Evolutionary conservation across 441 rosid genomes (phyloP), one percentile per base, ranked within the genome.

Genomic region (Adansonia grandidieri): DNA sequence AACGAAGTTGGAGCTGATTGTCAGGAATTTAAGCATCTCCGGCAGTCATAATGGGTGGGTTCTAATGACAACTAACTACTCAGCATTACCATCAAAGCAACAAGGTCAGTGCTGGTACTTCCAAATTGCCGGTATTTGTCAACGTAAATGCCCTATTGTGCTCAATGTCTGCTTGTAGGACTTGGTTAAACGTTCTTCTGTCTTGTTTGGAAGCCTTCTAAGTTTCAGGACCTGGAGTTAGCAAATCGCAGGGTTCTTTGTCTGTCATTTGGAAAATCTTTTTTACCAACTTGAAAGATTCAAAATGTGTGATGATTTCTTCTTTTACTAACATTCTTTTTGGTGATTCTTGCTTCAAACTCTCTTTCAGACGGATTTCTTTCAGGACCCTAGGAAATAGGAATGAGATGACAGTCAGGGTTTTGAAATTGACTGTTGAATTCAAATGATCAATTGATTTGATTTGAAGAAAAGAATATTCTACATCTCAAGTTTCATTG

Each of bases 1-100:
- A 85, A 79, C 53, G 95, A 89, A 79, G 79, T 89, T 62, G 98
- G 98, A 77, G 96, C 95, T 61, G 91, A 92, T 79, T 88, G 96
- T 76, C 75, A 80, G 64, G 94, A 94, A 80, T 93, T 78, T 93
- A 83, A 88, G 84, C 94, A 94, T 87, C 85, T 91, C 75, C 88
- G 87, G 66, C 85, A 86, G 80, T 85, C 84, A 14, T 32, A 45
- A 71, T 80, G 78, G 32, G 53, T 3, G 4, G 9, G 2, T 24
- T 74, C 56, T 60, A 57, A 75, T 40, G 54, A 72, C 32, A 15
- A 64, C 15, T 14, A 68, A 53, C 40, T 32, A 71, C 32, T 75
- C 67, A 11, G 37, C 77, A 62, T 74, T 24, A 32, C 58, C 48
- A 19, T 72, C 78, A 68, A 79, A 79, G 81, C 81, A 80, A 74